Percentiles rank a stretch among this genome's conserved stretches.
Evolutionary conservation across 192 early-diverging fungal species (phyloP).

Genomic region (Podila minutissima): DNA sequence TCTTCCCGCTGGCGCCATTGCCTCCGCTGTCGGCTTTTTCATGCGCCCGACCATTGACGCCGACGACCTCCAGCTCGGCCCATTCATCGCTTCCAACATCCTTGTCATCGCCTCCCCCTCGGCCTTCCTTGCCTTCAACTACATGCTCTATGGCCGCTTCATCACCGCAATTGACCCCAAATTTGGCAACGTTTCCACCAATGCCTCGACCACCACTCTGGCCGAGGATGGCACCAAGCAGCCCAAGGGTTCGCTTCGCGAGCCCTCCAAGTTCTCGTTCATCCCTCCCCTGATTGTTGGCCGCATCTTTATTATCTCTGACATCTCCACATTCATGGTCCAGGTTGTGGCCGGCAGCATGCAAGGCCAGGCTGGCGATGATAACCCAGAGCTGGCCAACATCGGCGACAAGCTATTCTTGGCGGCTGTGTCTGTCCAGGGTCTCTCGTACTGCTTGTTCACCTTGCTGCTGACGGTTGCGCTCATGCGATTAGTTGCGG

Average conservation of each 20-base stretch:
- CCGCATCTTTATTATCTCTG: constrained; percentile 22
- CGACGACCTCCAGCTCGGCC: not conserved
- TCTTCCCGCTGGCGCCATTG: constrained; percentile 30
- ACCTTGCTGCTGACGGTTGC: constrained; percentile 15
- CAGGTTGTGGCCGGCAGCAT: constrained; percentile 24
- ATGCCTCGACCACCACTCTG: too few relatives aligned
- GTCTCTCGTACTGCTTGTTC: constrained; percentile 20
- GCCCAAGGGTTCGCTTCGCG: too few relatives aligned
- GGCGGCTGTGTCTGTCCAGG: constrained; percentile 23
- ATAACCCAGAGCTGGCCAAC: not conserved
- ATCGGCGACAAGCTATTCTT: constrained; percentile 29
- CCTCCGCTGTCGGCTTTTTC: constrained; percentile 16
- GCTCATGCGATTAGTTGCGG: constrained; percentile 5
- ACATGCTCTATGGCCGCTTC: constrained; percentile 39
- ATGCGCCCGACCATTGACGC: constrained; percentile 3
- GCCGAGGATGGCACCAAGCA: too few relatives aligned
- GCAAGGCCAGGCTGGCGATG: not conserved
- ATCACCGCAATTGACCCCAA: constrained; percentile 22
- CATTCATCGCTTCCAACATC: constrained; percentile 6
- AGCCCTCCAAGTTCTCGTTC: constrained; percentile 12
- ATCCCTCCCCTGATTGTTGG: constrained; percentile 40
- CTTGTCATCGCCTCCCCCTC: constrained; percentile 15
- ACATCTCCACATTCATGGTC: constrained; percentile 14
- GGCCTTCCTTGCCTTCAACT: constrained; percentile 40
- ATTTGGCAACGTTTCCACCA: not conserved